Base-by-base conservation (phyloP, 176 grass and related monocot species). In the Carex scoparia region DNA sequence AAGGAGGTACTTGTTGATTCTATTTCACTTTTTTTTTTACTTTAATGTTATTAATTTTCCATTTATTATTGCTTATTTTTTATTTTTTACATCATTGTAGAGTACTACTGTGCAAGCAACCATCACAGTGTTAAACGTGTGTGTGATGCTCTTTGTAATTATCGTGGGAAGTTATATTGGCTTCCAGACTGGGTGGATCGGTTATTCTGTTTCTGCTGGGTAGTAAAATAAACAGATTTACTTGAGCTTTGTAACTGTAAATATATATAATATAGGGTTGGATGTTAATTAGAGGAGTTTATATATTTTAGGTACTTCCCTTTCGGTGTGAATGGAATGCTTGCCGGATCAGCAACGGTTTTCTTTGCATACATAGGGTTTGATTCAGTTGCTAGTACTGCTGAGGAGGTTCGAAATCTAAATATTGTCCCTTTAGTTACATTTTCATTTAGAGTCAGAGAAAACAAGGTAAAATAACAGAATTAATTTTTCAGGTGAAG, bases 301-400 rank as follows among this genome's bases (percentile, higher is more conserved):
- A 27, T 64, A 65, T 5, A 31, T 88, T 88, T 73, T 82, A 98
- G 91, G 81, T 95, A 92, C 84, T 94, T 99, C 46, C 93, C 96
- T 64, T 92, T 88, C 18, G 96, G 96, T 79, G 81, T 99, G 62
- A 95, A 99, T 87, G 96, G 93, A 87, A 89, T 94, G 88, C 88
- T 99, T 90, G 91, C 91, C 70, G 96, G 96, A 71, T 95, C 96
- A 65, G 93, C 90, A 91, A 99, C 96, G 28, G 91, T 99, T 85
- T 99, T 99, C 91, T 99, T 99, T 92, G 91, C 93, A 84, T 95
- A 92, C 78, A 99, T 99, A 44, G 96, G 96, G 48, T 95, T 99
- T 59, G 96, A 99, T 87, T 86, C 87, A 61, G 93, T 99, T 85
- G 91, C 96, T 67, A 99, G 93, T 76, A 95, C 96, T 79, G 96